phyloP scores from a whole-genome alignment of 805 yeast species.

The Cyberlindnera meyerae region DNA sequence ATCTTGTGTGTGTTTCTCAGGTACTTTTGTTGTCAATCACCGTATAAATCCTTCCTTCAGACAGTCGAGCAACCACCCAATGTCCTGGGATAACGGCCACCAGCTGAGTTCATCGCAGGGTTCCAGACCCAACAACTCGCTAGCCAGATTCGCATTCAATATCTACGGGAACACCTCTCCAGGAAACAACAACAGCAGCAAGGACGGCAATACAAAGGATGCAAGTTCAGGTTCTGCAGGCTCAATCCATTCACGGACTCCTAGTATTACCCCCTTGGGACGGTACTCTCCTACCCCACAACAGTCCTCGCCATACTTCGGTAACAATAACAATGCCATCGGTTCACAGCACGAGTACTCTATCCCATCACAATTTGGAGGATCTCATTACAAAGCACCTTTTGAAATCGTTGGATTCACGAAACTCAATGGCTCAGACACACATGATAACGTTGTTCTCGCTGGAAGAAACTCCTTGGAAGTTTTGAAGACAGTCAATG shows the following conservation, averaged over 20 bases:
- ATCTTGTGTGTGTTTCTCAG: no score
- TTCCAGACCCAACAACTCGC: slow-evolving; percentile 24
- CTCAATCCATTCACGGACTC: slow-evolving; percentile 16
- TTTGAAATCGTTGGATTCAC: slow-evolving; percentile 28
- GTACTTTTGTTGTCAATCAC: no score
- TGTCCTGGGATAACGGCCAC: slow-evolving; percentile 9
- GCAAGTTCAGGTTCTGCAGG: slow-evolving; percentile 13
- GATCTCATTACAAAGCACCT: slow-evolving; percentile 26
- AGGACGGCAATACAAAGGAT: slow-evolving; percentile 15
- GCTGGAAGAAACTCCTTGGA: slow-evolving; percentile 41
- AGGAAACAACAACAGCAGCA: no score
- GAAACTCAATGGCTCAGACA: slow-evolving; percentile 14
- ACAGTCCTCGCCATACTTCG: no score
- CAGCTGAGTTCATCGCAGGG: slow-evolving; percentile 14
- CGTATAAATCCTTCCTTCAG: no score
- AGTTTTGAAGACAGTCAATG: slow-evolving; percentile 29
- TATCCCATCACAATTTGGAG: background rate
- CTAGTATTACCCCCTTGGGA: slow-evolving; percentile 6
- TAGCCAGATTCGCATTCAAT: slow-evolving; percentile 56
- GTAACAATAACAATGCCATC: slow-evolving; percentile 9
- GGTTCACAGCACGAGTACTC: slow-evolving; percentile 1
- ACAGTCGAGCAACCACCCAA: no score
- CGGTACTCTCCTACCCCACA: slow-evolving; percentile 19
- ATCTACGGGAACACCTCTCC: slow-evolving; percentile 39
- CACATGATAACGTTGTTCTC: slow-evolving; percentile 29